Evolutionary conservation across 371 early-diverging fungal species (phyloP), one percentile per base, ranked within the genome.

Genomic region (Syncephalastrum sp.): DNA sequence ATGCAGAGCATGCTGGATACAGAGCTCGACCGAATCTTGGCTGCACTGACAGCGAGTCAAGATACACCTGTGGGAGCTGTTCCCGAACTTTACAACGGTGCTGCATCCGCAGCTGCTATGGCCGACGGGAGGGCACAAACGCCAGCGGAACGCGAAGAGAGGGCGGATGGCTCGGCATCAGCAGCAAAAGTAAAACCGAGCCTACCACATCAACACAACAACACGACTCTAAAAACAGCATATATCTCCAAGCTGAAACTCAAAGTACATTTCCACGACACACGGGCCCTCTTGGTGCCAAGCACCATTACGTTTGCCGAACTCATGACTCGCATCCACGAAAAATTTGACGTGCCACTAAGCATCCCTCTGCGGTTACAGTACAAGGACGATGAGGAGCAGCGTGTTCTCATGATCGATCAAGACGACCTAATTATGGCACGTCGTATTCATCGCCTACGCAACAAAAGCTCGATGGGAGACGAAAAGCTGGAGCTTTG

Each of bases 391-490:
- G 94, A 93, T 60, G 96, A 94, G 50, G 84, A 88, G 54, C 91
- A 91, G 59, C 74, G 89, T 66, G 89, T 95, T 14, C 69, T 89
- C 42, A 91, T 97, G 86, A 89, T 89, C 21, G 96, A 95, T 69
- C 85, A 95, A 33, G 97, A 95, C 57, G 96, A 97, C 74, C 81
- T 92, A 64, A 84, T 88, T 57, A 85, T 94, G 72, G 94, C 93
- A 29, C 75, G 84, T 58, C 87, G 83, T 64, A 59, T 65, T 21
- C 53, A 85, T 42, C 73, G 80, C 47, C 72, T 72, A 41, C 81
- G 81, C 6, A 76, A 81, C 27, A 74, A 80, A 67, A 59, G 55
- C 53, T 60, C 70, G 47, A 29, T 55, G 61, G 61, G 64, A 63
- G 50, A 75, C 3, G 78, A 84, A 57, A 79, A 82, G 48, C 64